Evolutionary conservation across 192 early-diverging fungal genomes (phyloP).

Genomic region (Backusella parvicylindrica): DNA sequence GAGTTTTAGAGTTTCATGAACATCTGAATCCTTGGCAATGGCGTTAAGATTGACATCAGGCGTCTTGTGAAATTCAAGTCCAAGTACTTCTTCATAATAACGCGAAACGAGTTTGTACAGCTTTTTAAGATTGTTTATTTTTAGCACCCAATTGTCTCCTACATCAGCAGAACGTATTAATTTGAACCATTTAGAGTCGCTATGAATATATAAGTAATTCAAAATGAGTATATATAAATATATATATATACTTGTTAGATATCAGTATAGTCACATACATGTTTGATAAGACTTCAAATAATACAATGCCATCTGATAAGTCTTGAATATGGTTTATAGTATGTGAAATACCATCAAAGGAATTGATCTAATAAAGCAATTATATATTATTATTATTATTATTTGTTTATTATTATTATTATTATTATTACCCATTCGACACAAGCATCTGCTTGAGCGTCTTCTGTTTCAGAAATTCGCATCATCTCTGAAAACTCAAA

Average conservation of each 20-base stretch:
- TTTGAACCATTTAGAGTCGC: conserved; percentile 93
- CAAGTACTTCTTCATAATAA: conserved; percentile 89
- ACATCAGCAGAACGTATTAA: conserved; percentile 61
- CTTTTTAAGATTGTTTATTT: conserved; percentile 90
- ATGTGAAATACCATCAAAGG: conserved; percentile 53
- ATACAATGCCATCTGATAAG: conserved; percentile 72
- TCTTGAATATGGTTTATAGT: conserved; percentile 52
- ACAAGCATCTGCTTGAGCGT: conserved; percentile 18
- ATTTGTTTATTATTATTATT: background rate
- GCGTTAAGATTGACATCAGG: conserved; percentile 72
- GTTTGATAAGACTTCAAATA: conserved; percentile 80
- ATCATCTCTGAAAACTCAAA: conserved; percentile 8
- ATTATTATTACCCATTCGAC: conserved; percentile 32
- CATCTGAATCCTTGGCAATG: conserved; percentile 81
- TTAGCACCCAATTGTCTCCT: conserved; percentile 93
- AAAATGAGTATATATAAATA: no score
- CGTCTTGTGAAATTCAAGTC: conserved; percentile 56
- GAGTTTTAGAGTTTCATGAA: conserved; percentile 70
- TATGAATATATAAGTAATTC: conserved; percentile 33
- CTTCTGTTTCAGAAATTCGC: conserved; percentile 5
- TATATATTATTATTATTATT: background rate
- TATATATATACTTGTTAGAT: no score
- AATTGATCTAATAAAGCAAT: conserved; percentile 50
- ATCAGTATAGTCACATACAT: conserved; percentile 76
- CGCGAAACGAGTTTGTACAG: conserved; percentile 78